A percentile compares a stretch with the other conserved stretches of the same genome.
Conservation (phyloP, 148 eudicot species). For the Silene latifolia region DNA sequence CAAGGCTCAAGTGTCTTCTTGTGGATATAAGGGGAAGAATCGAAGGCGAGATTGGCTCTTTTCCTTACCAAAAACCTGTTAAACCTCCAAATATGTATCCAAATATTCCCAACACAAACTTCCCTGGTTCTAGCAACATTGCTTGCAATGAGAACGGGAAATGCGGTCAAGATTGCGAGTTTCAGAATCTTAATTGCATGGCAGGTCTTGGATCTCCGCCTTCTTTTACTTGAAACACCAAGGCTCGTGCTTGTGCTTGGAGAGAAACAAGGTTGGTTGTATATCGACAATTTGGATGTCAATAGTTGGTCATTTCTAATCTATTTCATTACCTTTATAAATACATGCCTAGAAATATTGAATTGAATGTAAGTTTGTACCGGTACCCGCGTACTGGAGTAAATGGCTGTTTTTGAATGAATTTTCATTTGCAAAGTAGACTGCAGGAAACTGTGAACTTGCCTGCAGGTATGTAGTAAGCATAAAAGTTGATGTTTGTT, state of each 20-base stretch:
- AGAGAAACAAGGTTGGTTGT: background rate
- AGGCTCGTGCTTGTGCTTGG: no score
- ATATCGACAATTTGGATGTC: background rate
- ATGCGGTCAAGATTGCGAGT: slow-evolving; percentile 1
- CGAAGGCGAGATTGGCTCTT: slow-evolving; percentile 81
- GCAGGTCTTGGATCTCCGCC: background rate
- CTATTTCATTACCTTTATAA: background rate
- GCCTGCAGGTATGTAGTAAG: no score
- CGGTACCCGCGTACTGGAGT: background rate
- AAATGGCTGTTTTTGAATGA: no score
- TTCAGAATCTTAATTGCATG: slow-evolving; percentile 4
- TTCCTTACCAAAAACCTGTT: slow-evolving; percentile 43
- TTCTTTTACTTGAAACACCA: background rate
- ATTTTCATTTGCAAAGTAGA: no score
- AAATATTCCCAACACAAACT: background rate
- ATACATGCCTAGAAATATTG: background rate
- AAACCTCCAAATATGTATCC: background rate
- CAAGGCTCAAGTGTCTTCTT: slow-evolving; percentile 83
- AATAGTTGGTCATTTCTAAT: background rate
- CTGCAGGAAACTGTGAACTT: no score
- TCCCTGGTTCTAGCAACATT: background rate
- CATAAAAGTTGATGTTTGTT: no score
- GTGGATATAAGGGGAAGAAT: slow-evolving; percentile 85
- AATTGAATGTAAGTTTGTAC: background rate
- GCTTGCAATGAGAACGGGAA: slow-evolving; percentile 8